phyloP scores from a whole-genome alignment of 2,329 filamentous ascomycete genomes.

The Dothistroma septosporum region DNA sequence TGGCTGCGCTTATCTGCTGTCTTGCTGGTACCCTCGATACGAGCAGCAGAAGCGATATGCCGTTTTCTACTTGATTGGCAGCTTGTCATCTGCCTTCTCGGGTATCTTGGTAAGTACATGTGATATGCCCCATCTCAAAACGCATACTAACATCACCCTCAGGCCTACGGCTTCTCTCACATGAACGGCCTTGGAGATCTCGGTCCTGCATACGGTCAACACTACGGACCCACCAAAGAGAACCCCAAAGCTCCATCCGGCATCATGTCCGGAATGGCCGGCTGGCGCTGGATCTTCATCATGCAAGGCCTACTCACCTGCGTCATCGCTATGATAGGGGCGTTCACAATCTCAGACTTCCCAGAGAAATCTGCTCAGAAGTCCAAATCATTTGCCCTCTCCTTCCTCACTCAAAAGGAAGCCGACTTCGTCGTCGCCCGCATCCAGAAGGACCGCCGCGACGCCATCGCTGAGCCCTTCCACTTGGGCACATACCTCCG shows the following conservation, averaged over 20 bases:
- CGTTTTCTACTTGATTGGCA: constrained; percentile 50
- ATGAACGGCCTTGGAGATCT: constrained; percentile 47
- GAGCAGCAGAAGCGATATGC: constrained; percentile 39
- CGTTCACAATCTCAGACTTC: constrained; percentile 46
- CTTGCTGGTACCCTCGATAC: constrained; percentile 50
- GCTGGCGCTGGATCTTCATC: constrained; percentile 47
- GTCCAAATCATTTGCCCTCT: constrained; percentile 32
- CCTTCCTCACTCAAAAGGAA: constrained; percentile 47
- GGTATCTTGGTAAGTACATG: constrained; percentile 37
- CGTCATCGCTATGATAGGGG: constrained; percentile 39
- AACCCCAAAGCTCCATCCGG: constrained; percentile 25
- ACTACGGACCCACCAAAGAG: constrained; percentile 31
- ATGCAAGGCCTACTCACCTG: constrained; percentile 43
- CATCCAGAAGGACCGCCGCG: constrained; percentile 52
- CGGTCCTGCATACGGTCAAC: constrained; percentile 31
- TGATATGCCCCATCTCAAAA: not conserved
- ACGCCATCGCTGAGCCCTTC: constrained; percentile 49
- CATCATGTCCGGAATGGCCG: constrained; percentile 37
- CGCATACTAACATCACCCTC: not conserved
- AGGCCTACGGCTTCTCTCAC: constrained; percentile 34
- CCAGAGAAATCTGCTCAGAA: constrained; percentile 39
- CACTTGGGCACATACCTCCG: constrained; percentile 34
- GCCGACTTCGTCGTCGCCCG: constrained; percentile 48
- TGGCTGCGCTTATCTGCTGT: constrained; percentile 64
- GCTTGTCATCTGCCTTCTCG: constrained; percentile 45